A percentile compares a stretch with the other conserved stretches of the same genome.
These are phyloP conservation scores for Vicia faba DNA, from an alignment of 306 rosid genomes.

Conservation along the genomic window DNA sequence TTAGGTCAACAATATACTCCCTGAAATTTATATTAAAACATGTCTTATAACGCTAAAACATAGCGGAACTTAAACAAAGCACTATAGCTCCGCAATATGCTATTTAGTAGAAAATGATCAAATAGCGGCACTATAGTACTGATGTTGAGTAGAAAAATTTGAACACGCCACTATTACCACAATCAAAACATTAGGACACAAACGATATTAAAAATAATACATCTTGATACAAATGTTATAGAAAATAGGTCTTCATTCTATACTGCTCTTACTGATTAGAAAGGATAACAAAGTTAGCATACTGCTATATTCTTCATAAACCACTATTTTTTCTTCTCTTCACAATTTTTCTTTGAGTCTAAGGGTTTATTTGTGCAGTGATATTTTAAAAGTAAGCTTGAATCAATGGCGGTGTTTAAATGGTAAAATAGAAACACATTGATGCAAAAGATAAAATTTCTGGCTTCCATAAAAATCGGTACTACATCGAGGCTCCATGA, in stretches of 20 bases:
- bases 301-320: neutral
- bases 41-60: too few species aligned
- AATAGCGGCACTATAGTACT: too few species aligned
- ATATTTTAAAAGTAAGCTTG: neutral
- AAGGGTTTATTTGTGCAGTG: neutral
- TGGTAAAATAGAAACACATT: neutral
- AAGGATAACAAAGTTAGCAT: constrained; percentile 9
- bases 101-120: too few species aligned
- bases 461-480: neutral
- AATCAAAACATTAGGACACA: constrained; percentile 61
- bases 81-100: too few species aligned
- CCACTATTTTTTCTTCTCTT: neutral
- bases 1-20: too few species aligned
- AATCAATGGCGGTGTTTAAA: neutral
- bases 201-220: too few species aligned
- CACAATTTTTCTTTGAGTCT: neutral
- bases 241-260: constrained; percentile 23
- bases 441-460: neutral
- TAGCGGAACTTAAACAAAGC: too few species aligned
- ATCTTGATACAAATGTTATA: neutral
- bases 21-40: too few species aligned
- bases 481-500: neutral
- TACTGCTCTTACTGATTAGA: constrained; percentile 9
- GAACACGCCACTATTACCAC: constrained; percentile 96
- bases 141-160: too few species aligned